Base-by-base conservation (phyloP, 2,329 filamentous ascomycete species). In the Drechslerella dactyloides region DNA sequence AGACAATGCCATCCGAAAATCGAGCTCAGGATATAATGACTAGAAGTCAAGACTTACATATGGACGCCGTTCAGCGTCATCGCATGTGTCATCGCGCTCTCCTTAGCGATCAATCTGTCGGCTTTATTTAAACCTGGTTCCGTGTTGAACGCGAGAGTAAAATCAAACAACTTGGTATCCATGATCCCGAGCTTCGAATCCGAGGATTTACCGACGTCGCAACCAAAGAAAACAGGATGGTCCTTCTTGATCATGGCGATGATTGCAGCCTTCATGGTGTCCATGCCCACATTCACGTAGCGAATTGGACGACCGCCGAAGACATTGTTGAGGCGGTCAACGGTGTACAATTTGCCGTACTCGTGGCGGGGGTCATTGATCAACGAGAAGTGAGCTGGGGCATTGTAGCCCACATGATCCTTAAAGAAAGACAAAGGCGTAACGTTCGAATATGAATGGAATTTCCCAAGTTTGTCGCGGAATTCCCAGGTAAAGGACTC, bases 51-150 rank as follows among this genome's bases (percentile, higher is more conserved):
- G 1, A 59, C 65, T 48, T 30, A 70, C 65, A 70, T 68, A 35
- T 96, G 91, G 51, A 96, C 92, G 0, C 86, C 92, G 1, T 91
- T 96, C 73, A 96, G 80, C 0, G 96, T 90, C 92, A 96, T 96
- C 2, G 92, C 92, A 77, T 96, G 92, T 0, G 91, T 96, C 91
- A 96, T 96, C 56, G 86, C 84, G 60, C 85, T 89, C 80, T 96
- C 91, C 10, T 90, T 87, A 0, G 88, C 88, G 76, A 85, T 82
- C 51, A 96, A 81, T 2, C 91, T 82, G 76, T 91, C 85, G 0
- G 89, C 89, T 80, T 96, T 96, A 76, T 82, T 86, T 85, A 96
- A 84, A 17, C 85, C 86, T 7, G 93, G 83, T 62, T 83, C 84
- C 72, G 91, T 84, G 76, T 92, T 90, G 80, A 96, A 91, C n/a